Conservation (phyloP, 139 green algal species). For the Micromonas pusilla region DNA sequence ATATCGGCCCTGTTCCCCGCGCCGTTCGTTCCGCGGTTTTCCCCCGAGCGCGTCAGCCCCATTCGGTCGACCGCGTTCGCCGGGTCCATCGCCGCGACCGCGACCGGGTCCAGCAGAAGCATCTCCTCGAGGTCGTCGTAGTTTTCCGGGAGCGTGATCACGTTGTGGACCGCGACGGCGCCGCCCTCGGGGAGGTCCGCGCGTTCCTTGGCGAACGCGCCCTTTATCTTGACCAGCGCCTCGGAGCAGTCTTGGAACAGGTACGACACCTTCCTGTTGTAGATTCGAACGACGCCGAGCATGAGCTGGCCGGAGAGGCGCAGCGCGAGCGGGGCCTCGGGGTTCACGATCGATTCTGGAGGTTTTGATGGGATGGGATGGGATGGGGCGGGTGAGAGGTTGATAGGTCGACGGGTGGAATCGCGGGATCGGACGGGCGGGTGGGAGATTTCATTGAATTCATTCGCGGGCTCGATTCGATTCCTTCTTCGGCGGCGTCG, state of each 20-base stretch:
- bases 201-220: conserved; percentile 25
- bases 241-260: conserved; percentile 54
- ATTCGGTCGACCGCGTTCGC: too few species aligned
- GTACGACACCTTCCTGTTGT: conserved; percentile 70
- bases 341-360: conserved; percentile 84
- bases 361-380: not conserved
- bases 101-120: conserved; percentile 23
- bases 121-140: conserved; percentile 41
- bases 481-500: too few species aligned
- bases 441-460: too few species aligned
- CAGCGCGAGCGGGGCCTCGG: conserved; percentile 85
- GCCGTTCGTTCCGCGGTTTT: too few species aligned
- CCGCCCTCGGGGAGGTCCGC: conserved; percentile 52
- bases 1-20: not conserved
- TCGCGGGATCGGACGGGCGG: not conserved
- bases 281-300: conserved; percentile 88
- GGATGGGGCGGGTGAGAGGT: not conserved
- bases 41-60: too few species aligned
- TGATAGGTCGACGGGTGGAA: too few species aligned
- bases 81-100: too few species aligned
- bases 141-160: conserved; percentile 67
- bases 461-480: too few species aligned
- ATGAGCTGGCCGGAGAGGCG: conserved; percentile 90
- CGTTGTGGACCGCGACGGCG: conserved; percentile 38
- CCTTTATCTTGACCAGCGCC: conserved; percentile 62